Percentiles rank a stretch among this genome's conserved stretches.
phyloP scores from a whole-genome alignment of 345 rosid genomes.

The Eucalyptus erythrocorys region DNA sequence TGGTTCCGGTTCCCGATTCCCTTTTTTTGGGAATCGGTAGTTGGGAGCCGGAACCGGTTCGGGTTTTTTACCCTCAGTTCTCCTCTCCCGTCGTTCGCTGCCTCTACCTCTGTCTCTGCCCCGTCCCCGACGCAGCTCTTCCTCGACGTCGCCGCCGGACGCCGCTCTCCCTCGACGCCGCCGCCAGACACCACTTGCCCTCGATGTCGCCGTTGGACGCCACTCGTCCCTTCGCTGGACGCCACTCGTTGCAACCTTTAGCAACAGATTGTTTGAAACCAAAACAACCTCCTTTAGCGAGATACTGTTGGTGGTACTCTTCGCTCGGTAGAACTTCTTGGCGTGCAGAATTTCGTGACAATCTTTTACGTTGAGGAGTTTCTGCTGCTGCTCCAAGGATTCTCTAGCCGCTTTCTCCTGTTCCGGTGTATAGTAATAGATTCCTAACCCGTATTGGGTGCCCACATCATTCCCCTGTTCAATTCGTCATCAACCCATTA shows the following conservation, averaged over 20 bases:
- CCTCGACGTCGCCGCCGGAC: too few species aligned
- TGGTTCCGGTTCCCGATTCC: too few species aligned
- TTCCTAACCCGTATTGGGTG: constrained; percentile 84
- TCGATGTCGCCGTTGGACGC: too few species aligned
- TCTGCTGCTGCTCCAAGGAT: constrained; percentile 56
- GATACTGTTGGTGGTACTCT: constrained; percentile 90
- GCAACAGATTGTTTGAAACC: constrained; percentile 65
- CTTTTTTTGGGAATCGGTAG: too few species aligned
- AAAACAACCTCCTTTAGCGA: constrained; percentile 77
- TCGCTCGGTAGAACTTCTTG: constrained; percentile 90
- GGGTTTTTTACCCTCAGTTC: too few species aligned
- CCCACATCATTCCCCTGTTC: constrained; percentile 92
- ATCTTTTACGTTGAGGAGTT: constrained; percentile 50
- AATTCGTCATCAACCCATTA: not conserved
- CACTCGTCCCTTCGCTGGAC: too few species aligned
- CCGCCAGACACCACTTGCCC: too few species aligned
- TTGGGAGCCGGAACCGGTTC: too few species aligned
- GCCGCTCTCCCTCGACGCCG: too few species aligned
- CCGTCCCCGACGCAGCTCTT: too few species aligned
- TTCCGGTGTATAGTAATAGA: constrained; percentile 66
- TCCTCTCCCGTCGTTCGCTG: too few species aligned
- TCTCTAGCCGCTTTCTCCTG: constrained; percentile 73
- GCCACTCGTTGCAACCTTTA: constrained; percentile 90
- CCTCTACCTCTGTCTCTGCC: too few species aligned
- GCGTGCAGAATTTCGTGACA: constrained; percentile 84